These are phyloP conservation scores for Hymenoscyphus scutula DNA, from an alignment of 2,329 filamentous ascomycete species.

Conservation along the genomic window DNA sequence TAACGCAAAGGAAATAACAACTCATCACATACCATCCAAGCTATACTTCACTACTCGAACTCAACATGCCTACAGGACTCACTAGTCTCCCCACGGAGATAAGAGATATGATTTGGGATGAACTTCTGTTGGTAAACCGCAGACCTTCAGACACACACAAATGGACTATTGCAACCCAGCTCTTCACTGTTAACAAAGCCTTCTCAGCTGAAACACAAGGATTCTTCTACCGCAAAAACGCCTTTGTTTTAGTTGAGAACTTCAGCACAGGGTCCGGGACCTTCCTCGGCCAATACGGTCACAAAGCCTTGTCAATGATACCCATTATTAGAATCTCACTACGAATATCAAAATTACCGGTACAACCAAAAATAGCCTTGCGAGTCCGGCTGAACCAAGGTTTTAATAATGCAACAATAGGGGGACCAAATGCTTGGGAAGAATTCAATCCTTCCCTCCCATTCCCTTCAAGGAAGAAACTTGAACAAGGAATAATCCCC, in stretches of 20 bases:
- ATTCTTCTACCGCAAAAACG: not conserved
- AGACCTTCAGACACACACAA: not conserved
- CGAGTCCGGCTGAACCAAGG: not conserved
- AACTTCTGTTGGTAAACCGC: not conserved
- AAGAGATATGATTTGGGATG: not conserved
- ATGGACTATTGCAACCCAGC: not conserved
- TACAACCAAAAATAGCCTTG: not conserved
- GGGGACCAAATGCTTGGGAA: not conserved
- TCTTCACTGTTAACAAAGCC: not conserved
- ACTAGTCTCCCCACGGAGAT: not conserved
- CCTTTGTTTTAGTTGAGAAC: not conserved
- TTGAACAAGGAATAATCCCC: not conserved
- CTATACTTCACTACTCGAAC: too few relatives aligned
- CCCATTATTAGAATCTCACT: not conserved
- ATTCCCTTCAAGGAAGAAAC: not conserved
- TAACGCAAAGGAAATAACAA: too few relatives aligned
- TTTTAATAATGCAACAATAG: not conserved
- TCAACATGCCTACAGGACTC: not conserved
- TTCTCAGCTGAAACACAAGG: not conserved
- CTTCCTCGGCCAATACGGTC: not conserved
- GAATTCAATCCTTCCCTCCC: not conserved
- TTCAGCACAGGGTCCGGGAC: not conserved
- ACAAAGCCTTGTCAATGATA: not conserved
- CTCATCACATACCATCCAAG: too few relatives aligned
- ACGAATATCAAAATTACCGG: not conserved